These are phyloP conservation scores for Iris macrosiphon DNA, from an alignment of 106 monocot species.

Conservation along the genomic window DNA sequence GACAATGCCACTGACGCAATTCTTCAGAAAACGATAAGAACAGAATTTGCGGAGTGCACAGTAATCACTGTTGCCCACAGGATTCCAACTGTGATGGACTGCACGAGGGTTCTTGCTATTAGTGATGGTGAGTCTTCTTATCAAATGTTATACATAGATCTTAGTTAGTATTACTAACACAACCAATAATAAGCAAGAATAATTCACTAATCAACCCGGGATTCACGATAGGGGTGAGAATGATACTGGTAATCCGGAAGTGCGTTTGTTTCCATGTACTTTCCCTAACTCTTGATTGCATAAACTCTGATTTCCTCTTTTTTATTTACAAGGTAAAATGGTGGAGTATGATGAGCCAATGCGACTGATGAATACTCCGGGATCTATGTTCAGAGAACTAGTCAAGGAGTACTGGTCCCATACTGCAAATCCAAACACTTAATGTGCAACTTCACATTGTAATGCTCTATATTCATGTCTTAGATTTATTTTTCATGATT, in stretches of 20 bases:
- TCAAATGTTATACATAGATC: too few relatives aligned
- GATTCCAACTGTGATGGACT: slow-evolving; percentile 73
- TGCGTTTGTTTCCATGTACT: too few relatives aligned
- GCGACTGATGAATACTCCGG: slow-evolving; percentile 32
- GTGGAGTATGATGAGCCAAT: slow-evolving; percentile 45
- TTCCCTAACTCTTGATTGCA: too few relatives aligned
- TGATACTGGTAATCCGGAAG: too few relatives aligned
- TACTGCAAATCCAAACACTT: slow-evolving; percentile 6
- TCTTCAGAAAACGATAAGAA: slow-evolving; percentile 61
- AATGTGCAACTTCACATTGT: background rate
- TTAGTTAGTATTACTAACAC: too few relatives aligned
- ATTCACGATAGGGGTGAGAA: too few relatives aligned
- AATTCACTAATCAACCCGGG: too few relatives aligned
- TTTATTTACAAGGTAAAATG: slow-evolving; percentile 32
- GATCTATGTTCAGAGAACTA: slow-evolving; percentile 37
- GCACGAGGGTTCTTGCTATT: slow-evolving; percentile 59
- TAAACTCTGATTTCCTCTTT: background rate
- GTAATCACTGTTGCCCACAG: slow-evolving; percentile 71
- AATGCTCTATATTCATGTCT: too few relatives aligned
- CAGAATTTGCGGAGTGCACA: slow-evolving; percentile 46
- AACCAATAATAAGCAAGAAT: too few relatives aligned
- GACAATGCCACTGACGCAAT: slow-evolving; percentile 78
- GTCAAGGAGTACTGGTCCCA: slow-evolving; percentile 62
- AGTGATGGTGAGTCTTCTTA: slow-evolving; percentile 62
- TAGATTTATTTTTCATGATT: too few relatives aligned